A percentile compares a stretch with the other conserved stretches of the same genome.
Conservation (phyloP, 2,329 filamentous ascomycete species). For the Dothiorella sarmentorum region DNA sequence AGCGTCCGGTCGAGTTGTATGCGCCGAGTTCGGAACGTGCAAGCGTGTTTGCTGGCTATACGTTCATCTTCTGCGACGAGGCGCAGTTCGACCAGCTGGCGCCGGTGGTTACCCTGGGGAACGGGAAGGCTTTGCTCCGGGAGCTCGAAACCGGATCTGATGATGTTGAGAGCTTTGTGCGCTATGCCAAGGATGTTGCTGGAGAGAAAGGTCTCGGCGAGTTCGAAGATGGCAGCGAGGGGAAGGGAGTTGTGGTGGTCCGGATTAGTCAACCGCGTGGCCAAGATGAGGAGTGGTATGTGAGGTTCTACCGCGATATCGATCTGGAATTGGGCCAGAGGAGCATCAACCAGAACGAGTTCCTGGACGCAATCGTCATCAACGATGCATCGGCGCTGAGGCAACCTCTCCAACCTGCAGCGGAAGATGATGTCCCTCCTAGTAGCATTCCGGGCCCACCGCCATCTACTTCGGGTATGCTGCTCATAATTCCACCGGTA, state of each 20-base stretch:
- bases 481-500: not conserved
- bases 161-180: constrained; percentile 69
- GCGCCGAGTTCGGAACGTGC: constrained; percentile 63
- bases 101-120: constrained; percentile 70
- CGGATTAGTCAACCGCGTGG: constrained; percentile 60
- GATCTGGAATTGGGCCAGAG: constrained; percentile 73
- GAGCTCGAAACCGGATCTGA: constrained; percentile 62
- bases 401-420: constrained; percentile 54
- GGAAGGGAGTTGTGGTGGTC: constrained; percentile 74
- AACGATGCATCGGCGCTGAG: constrained; percentile 72
- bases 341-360: constrained; percentile 84
- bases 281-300: constrained; percentile 59
- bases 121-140: constrained; percentile 74
- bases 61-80: constrained; percentile 79
- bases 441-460: constrained; percentile 24
- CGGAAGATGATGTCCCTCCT: constrained; percentile 20
- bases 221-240: constrained; percentile 61
- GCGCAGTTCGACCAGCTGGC: constrained; percentile 73
- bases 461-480: constrained; percentile 18
- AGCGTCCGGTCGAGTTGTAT: constrained; percentile 66
- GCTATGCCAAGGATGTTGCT: constrained; percentile 70
- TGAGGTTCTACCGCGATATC: constrained; percentile 64
- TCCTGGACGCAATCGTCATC: constrained; percentile 83
- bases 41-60: constrained; percentile 80
- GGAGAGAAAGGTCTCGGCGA: constrained; percentile 68